A percentile compares a stretch with the other conserved stretches of the same genome.
Conservation (phyloP, 495 filamentous ascomycete genomes). For the Penicillium crystallinum region DNA sequence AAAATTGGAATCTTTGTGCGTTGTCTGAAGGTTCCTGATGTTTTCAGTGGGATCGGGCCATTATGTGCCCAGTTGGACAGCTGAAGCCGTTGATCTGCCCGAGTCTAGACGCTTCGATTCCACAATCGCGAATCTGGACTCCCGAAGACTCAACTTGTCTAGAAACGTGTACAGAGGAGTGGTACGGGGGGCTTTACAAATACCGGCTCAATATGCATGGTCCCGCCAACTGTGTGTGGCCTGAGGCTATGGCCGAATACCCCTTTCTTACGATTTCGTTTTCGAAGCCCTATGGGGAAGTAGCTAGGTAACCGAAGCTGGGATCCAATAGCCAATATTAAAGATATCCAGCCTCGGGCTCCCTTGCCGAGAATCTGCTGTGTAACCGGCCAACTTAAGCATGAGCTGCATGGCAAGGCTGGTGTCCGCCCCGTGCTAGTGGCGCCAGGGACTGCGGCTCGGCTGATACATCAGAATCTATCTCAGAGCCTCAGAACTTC, state of each 20-base stretch:
- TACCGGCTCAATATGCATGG: background rate
- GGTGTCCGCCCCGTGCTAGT: conserved; percentile 12
- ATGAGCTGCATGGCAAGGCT: conserved; percentile 18
- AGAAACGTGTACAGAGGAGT: background rate
- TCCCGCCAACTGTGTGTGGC: conserved; percentile 3
- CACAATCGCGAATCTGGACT: background rate
- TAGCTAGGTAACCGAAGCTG: no score
- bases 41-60: background rate
- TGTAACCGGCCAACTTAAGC: conserved; percentile 2
- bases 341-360: background rate
- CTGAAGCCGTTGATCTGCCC: background rate
- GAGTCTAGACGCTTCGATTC: conserved; percentile 4
- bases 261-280: background rate
- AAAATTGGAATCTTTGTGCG: background rate
- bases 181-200: background rate
- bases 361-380: background rate
- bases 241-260: background rate
- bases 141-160: conserved; percentile 2
- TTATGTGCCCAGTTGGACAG: background rate
- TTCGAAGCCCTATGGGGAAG: background rate
- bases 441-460: conserved; percentile 16
- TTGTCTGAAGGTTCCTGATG: background rate
- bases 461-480: conserved; percentile 2
- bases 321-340: background rate
- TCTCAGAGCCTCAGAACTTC: background rate